phyloP scores from a whole-genome alignment of 768 basidiomycete species.

The Tephrocybe sp. region DNA sequence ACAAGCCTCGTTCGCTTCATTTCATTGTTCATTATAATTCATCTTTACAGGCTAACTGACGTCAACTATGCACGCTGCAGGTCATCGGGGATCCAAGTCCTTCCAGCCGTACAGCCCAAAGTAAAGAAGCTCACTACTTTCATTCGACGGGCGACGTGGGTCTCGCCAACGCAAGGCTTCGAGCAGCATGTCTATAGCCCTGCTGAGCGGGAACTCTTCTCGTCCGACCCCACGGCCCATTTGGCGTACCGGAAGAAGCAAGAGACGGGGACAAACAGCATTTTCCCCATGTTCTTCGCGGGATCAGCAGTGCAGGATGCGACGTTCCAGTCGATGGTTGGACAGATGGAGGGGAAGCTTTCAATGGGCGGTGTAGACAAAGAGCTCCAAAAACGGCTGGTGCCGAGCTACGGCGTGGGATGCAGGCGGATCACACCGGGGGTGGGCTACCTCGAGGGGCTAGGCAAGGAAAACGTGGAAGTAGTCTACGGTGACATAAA shows the following conservation, averaged over 20 bases:
- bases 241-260: constrained; percentile 41
- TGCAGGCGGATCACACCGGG: constrained; percentile 36
- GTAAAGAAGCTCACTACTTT: constrained; percentile 36
- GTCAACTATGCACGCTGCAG: constrained; percentile 12
- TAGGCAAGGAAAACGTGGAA: constrained; percentile 30
- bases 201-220: constrained; percentile 41
- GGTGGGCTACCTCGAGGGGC: constrained; percentile 31
- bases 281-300: constrained; percentile 28
- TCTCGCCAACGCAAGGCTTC: constrained; percentile 25
- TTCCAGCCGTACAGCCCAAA: constrained; percentile 31
- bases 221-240: constrained; percentile 35
- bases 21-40: neutral
- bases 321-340: constrained; percentile 23
- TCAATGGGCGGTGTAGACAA: constrained; percentile 30
- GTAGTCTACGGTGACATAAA: constrained; percentile 29
- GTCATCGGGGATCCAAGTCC: constrained; percentile 33
- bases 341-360: constrained; percentile 43
- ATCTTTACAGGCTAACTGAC: neutral
- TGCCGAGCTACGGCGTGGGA: constrained; percentile 34
- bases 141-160: constrained; percentile 32
- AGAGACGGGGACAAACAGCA: constrained; percentile 37
- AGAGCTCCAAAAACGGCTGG: constrained; percentile 40
- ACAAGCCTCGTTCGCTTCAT: neutral
- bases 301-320: constrained; percentile 34
- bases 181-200: constrained; percentile 33